Conservation (phyloP, 352 stramenopile genomes). For the Thraustotheca clavata region DNA sequence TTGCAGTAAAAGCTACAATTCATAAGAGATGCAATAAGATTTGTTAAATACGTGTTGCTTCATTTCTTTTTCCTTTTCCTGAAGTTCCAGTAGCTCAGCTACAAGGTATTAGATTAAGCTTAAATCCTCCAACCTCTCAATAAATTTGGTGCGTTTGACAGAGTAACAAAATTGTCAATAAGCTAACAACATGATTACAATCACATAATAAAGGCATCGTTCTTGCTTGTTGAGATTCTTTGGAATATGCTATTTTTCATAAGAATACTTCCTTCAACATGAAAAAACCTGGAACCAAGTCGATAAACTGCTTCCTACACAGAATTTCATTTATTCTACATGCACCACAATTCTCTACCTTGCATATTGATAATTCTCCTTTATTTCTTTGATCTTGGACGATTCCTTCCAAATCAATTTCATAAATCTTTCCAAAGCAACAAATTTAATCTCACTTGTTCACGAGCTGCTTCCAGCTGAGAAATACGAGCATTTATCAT, state of each 20-base stretch:
- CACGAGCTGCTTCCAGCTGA: background rate
- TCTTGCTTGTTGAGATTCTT: no score
- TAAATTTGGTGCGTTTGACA: background rate
- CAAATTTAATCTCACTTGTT: background rate
- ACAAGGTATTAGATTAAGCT: background rate
- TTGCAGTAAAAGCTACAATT: constrained; percentile 7
- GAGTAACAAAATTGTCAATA: background rate
- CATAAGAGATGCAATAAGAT: background rate
- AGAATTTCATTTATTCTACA: no score
- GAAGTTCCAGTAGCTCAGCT: background rate
- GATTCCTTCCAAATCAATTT: background rate
- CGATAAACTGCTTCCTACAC: no score
- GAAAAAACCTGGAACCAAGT: background rate
- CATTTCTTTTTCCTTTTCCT: background rate
- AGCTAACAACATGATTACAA: no score
- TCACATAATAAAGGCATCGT: no score
- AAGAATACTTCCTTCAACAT: background rate
- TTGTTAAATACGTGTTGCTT: constrained; percentile 4
- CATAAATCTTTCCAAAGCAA: background rate
- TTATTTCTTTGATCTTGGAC: background rate
- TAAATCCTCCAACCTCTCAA: background rate
- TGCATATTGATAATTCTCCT: background rate
- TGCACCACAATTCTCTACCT: background rate
- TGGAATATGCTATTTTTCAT: background rate
- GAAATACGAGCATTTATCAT: background rate